These are phyloP conservation scores for Astrothelium macrocarpum DNA, from an alignment of 495 filamentous ascomycete species.

Conservation along the genomic window DNA sequence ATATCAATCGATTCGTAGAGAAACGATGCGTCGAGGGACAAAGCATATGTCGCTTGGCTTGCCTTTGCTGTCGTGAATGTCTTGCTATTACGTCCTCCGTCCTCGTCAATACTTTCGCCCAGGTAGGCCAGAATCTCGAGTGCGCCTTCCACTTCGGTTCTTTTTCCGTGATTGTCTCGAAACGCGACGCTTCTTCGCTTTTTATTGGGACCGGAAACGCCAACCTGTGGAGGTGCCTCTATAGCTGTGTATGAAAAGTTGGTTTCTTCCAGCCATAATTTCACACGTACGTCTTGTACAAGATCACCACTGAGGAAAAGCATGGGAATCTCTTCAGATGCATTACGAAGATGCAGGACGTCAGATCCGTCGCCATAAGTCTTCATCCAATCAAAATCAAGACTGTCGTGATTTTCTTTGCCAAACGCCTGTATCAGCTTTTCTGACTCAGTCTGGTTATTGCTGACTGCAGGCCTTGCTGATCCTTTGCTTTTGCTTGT, in stretches of 20 bases:
- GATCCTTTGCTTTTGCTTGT: constrained; percentile 48
- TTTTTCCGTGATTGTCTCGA: not conserved
- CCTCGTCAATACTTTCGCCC: not conserved
- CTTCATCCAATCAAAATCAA: constrained; percentile 69
- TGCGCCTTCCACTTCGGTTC: constrained; percentile 6
- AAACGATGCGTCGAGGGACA: not conserved
- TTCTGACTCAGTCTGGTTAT: constrained; percentile 54
- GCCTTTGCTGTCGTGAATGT: not conserved
- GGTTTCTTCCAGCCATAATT: not conserved
- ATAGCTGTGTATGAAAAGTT: not conserved
- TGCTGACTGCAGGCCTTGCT: constrained; percentile 58
- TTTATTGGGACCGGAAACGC: not conserved
- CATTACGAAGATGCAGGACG: constrained; percentile 52
- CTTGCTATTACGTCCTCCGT: not conserved
- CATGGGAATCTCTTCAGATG: not conserved
- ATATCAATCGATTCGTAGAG: not conserved
- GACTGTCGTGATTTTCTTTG: constrained; percentile 61
- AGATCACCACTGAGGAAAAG: not conserved
- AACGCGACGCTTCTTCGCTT: not conserved
- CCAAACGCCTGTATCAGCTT: constrained; percentile 71
- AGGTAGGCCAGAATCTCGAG: constrained; percentile 10
- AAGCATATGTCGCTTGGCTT: no score
- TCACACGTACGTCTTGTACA: constrained; percentile 1
- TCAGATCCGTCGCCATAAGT: constrained; percentile 78
- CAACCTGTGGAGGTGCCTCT: not conserved